Percentiles rank a stretch among this genome's conserved stretches.
Conservation (phyloP, 1,139 yeast genomes). For the Saccharomyces hybrid region DNA sequence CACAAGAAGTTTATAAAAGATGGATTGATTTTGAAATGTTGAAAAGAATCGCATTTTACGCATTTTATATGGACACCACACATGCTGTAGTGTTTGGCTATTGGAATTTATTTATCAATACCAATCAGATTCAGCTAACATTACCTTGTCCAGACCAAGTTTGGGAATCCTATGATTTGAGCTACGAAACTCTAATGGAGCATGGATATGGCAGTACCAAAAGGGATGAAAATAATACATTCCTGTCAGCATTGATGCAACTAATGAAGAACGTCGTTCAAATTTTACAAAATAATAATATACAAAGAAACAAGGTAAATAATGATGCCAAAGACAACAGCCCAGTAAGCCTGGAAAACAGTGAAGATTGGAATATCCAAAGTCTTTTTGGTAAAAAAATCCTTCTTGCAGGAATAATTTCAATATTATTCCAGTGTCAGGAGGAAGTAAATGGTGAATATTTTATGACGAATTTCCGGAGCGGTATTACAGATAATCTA, state of each 20-base stretch:
- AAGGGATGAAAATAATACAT: constrained; percentile 29
- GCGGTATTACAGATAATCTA: constrained; percentile 37
- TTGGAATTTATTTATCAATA: constrained; percentile 56
- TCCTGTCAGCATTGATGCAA: constrained; percentile 49
- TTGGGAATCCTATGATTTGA: constrained; percentile 51
- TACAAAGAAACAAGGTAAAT: background rate
- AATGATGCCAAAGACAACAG: background rate
- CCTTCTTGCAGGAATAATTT: constrained; percentile 60
- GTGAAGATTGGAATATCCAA: constrained; percentile 9
- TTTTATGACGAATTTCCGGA: constrained; percentile 46
- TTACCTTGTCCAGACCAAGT: constrained; percentile 74
- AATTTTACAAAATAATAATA: constrained; percentile 29
- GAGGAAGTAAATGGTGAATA: constrained; percentile 34
- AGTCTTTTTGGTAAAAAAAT: constrained; percentile 52
- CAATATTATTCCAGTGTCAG: constrained; percentile 67
- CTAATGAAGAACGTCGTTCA: constrained; percentile 40
- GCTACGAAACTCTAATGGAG: constrained; percentile 20
- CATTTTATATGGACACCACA: constrained; percentile 69
- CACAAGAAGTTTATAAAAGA: constrained; percentile 39
- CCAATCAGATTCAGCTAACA: constrained; percentile 56
- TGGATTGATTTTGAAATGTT: constrained; percentile 78
- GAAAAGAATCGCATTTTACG: constrained; percentile 71
- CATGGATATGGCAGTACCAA: constrained; percentile 18
- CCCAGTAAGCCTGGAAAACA: background rate
- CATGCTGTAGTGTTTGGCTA: constrained; percentile 82